A percentile compares a stretch with the other conserved stretches of the same genome.
Conservation (phyloP, 805 yeast genomes). For the Ascoidea tarda region DNA sequence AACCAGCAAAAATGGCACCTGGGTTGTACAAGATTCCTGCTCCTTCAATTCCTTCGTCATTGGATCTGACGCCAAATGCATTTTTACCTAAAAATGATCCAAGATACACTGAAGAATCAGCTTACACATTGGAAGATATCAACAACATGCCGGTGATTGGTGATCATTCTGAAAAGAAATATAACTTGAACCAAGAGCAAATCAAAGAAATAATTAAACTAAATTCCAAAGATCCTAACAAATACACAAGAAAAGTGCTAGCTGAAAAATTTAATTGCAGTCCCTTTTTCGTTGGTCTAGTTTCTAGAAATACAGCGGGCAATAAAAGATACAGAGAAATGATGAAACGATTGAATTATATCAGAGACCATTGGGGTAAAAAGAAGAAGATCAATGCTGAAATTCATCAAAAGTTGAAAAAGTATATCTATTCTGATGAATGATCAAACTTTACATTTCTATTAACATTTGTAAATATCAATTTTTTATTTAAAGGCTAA, state of each 20-base stretch:
- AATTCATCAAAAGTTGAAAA: too few species aligned
- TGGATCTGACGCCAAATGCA: slow-evolving; percentile 42
- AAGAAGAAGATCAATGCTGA: slow-evolving; percentile 17
- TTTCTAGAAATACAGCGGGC: slow-evolving; percentile 24
- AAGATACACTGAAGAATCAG: slow-evolving; percentile 25
- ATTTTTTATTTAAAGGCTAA: too few species aligned
- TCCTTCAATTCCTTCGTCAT: slow-evolving; percentile 10
- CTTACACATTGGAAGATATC: slow-evolving; percentile 21
- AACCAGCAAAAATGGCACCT: slow-evolving; percentile 8
- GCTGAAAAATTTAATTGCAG: slow-evolving; percentile 46
- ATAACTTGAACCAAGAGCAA: slow-evolving; percentile 43
- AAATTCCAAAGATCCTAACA: slow-evolving; percentile 42
- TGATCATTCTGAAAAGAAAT: slow-evolving; percentile 24
- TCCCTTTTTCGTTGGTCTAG: slow-evolving; percentile 36
- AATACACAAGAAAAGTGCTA: slow-evolving; percentile 47
- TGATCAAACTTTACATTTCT: too few species aligned
- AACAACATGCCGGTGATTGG: slow-evolving; percentile 23
- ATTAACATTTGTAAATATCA: too few species aligned
- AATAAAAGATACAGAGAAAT: slow-evolving; percentile 27
- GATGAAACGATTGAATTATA: slow-evolving; percentile 28
- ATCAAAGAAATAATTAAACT: slow-evolving; percentile 41
- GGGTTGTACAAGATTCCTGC: slow-evolving; percentile 9
- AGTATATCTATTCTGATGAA: too few species aligned
- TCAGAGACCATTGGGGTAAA: slow-evolving; percentile 35
- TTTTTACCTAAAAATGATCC: slow-evolving; percentile 54